Evolutionary conservation across 164 flowering plant genomes (phyloP), one percentile per base, ranked within the genome.

Genomic region (Tinospora cordifolia): DNA sequence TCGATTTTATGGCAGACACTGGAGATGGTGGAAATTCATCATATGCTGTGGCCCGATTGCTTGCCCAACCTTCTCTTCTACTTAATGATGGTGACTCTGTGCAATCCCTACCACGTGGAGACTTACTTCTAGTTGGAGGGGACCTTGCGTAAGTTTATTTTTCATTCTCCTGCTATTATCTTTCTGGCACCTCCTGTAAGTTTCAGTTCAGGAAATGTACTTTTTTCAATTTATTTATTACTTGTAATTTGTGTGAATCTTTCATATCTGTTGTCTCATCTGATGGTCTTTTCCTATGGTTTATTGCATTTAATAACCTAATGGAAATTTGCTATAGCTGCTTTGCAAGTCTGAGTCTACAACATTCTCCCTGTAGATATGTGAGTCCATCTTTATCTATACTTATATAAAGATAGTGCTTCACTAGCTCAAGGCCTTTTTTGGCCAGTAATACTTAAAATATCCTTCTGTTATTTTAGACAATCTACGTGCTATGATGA

Each of bases 21-120:
- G 99, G 99, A 58, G 99, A 95, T 85, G 98, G 99, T 76, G 99
- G 99, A 62, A 92, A 95, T 74, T 92, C 99, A 36, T 87, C 99
- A 34, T 95, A 92, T 78, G 14, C 88, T 67, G 88, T 95, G 58
- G 96, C 99, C 62, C 85, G 90, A 22, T 81, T 95, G 71, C 94
- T 95, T 74, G 99, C 99, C 73, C 98, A 90, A 71, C 98, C 92
- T 75, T 79, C 82, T 63, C 69, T 95, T 71, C 69, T 34, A 38
- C 34, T 85, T 21, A 75, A 68, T n/a, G 57, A 0, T 68, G 78
- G 74, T 41, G 89, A 75, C 70, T 78, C 84, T 40, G 44, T 25
- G 66, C 71, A 69, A 63, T 26, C 65, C 73, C 81, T 95, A 71
- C 93, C 87, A 51, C 94, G 99, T 65, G 96, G 87, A 62, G 75